These are phyloP conservation scores for Hygrophoropsis aurantiaca DNA, from an alignment of 768 basidiomycete species.

Conservation along the genomic window DNA sequence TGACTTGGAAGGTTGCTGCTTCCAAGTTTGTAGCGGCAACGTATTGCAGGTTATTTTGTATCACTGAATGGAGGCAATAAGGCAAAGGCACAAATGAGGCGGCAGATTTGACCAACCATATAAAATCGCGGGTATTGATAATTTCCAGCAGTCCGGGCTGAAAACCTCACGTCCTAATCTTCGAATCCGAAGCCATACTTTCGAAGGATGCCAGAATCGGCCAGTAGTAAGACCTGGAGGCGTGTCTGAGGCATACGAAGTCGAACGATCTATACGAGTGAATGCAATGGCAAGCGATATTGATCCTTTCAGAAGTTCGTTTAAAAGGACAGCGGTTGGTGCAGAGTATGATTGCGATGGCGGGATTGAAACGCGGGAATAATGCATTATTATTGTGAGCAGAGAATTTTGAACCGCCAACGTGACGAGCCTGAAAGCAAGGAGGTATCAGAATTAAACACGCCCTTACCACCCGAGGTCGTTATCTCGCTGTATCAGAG, in stretches of 20 bases:
- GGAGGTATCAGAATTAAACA: neutral
- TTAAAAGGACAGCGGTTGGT: constrained; percentile 91
- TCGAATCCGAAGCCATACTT: constrained; percentile 47
- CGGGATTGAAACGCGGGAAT: constrained; percentile 82
- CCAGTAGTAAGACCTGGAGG: constrained; percentile 27
- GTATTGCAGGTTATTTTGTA: constrained; percentile 96
- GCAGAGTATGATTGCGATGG: constrained; percentile 83
- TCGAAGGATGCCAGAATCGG: constrained; percentile 36
- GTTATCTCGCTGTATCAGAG: neutral
- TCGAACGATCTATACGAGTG: constrained; percentile 46
- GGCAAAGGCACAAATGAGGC: neutral
- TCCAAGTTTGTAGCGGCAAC: constrained; percentile 92
- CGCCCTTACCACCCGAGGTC: neutral
- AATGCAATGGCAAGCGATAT: constrained; percentile 90
- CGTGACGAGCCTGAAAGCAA: constrained; percentile 61
- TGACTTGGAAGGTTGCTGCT: constrained; percentile 95
- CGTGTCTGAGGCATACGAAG: constrained; percentile 24
- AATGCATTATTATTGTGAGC: constrained; percentile 93
- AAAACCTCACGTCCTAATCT: constrained; percentile 70
- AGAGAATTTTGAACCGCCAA: constrained; percentile 91
- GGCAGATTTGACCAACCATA: constrained; percentile 52
- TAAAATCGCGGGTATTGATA: constrained; percentile 94
- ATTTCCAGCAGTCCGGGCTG: constrained; percentile 93
- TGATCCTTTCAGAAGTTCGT: constrained; percentile 88
- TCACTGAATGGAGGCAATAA: constrained; percentile 42